phyloP scores from a whole-genome alignment of 306 rosid genomes.

The Ochetophila trinervis region DNA sequence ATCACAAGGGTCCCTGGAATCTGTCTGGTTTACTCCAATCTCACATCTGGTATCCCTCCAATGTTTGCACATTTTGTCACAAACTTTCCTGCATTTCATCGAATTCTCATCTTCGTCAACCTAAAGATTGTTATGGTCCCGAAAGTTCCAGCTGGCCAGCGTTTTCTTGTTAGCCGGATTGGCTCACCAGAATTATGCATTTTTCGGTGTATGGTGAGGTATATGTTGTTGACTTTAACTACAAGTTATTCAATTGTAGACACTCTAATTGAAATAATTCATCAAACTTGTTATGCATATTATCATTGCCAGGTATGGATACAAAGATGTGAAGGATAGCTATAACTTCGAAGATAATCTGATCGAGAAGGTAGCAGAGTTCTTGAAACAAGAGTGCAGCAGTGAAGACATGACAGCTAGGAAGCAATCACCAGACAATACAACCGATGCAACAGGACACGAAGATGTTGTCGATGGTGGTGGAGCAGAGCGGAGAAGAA shows the following conservation, averaged over 20 bases:
- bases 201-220: slow-evolving; percentile 23
- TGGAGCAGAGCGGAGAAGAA: neutral
- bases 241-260: too few species aligned
- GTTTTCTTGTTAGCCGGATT: slow-evolving; percentile 13
- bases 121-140: slow-evolving; percentile 20
- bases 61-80: slow-evolving; percentile 31
- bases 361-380: slow-evolving; percentile 16
- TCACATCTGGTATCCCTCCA: slow-evolving; percentile 27
- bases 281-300: neutral
- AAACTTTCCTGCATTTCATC: slow-evolving; percentile 34
- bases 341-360: slow-evolving; percentile 17
- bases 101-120: slow-evolving; percentile 27
- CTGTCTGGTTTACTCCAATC: slow-evolving; percentile 27
- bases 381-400: slow-evolving; percentile 14
- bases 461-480: neutral
- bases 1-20: slow-evolving; percentile 30
- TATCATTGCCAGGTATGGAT: slow-evolving; percentile 19
- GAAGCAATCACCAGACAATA: neutral
- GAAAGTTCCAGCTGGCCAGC: slow-evolving; percentile 18
- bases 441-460: neutral
- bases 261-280: neutral
- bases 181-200: slow-evolving; percentile 7
- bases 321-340: slow-evolving; percentile 21
- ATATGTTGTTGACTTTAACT: neutral
- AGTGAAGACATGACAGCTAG: neutral